Base-by-base conservation (phyloP, 768 basidiomycete species). In the Multifurca ochricompacta region DNA sequence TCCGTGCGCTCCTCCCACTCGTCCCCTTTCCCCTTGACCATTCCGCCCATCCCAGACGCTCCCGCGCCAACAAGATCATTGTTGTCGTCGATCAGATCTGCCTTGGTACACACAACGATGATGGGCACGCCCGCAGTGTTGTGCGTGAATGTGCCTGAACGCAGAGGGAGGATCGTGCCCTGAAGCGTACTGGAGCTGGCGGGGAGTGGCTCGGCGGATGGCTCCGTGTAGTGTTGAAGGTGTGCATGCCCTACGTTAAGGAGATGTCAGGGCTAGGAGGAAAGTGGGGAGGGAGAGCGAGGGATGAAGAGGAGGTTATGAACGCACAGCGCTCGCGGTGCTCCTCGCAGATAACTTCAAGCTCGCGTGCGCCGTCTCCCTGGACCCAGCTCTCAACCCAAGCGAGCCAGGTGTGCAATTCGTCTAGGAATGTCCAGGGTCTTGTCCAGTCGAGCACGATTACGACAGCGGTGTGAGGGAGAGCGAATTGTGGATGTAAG, bases 1-100 rank as follows among this genome's bases (percentile, higher is more conserved):
- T 99, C 96, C 37, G 92, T 94, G 63, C 86, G 76, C 68, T 99
- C 96, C 68, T 99, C 96, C 89, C 89, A 91, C 63, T 90, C 87
- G 9, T 82, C 86, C 1, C 91, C 90, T 66, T 91, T 92, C 3
- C 89, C 89, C 69, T 91, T 92, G 3, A 91, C 85, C 86, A 91
- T 88, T 13, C 84, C 85, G 21, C 89, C 87, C 83, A 91, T 91
- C 0, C 87, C 88, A 0, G 87, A 79, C 1, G 85, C 73, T 35
- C 91, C 91, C 0, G 73, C 72, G 5, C 82, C 82, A 16, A 78
- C 81, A 52, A 83, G 74, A 62, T 88, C 86, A 61, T 75, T 77
- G 6, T 79, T 78, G 43, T 90, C 89, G 66, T 97, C 92, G 55
- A 97, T 94, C 56, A 91, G 67, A 68, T 97, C 93, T 2, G 93